phyloP scores from a whole-genome alignment of 768 basidiomycete genomes.

The Lyophyllum atratum region DNA sequence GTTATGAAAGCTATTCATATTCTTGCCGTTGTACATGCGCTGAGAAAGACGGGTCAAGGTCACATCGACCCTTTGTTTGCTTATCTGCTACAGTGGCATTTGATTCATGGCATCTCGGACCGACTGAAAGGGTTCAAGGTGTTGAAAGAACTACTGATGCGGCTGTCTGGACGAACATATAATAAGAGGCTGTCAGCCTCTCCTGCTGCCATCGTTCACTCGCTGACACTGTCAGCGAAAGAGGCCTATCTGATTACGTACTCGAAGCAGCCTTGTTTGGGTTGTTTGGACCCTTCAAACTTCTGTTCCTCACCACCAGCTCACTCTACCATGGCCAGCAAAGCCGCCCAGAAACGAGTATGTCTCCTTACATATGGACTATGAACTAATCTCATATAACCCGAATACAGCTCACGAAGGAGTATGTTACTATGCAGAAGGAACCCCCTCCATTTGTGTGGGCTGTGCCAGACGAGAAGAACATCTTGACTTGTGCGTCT shows the following conservation, averaged over 20 bases:
- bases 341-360: conserved; percentile 86
- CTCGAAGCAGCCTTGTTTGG: conserved; percentile 12
- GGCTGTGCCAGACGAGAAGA: conserved; percentile 97
- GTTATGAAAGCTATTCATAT: not conserved
- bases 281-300: conserved; percentile 19
- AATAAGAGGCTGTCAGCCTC: not conserved
- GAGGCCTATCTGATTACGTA: conserved; percentile 17
- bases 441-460: conserved; percentile 95
- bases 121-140: not conserved
- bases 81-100: not conserved
- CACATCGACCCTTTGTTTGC: conserved; percentile 10
- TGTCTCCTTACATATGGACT: conserved; percentile 10
- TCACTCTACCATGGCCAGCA: conserved; percentile 66
- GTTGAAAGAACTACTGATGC: not conserved
- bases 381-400: conserved; percentile 1
- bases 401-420: conserved; percentile 70
- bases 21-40: not conserved
- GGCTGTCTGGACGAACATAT: not conserved
- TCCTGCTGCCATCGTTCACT: not conserved
- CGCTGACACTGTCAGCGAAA: not conserved
- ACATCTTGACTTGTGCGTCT: conserved; percentile 87
- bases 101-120: conserved; percentile 4
- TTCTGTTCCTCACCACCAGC: conserved; percentile 15
- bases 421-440: conserved; percentile 89
- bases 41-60: not conserved